Conservation (phyloP, 352 stramenopile genomes). For the Phytophthora hibernalis region DNA sequence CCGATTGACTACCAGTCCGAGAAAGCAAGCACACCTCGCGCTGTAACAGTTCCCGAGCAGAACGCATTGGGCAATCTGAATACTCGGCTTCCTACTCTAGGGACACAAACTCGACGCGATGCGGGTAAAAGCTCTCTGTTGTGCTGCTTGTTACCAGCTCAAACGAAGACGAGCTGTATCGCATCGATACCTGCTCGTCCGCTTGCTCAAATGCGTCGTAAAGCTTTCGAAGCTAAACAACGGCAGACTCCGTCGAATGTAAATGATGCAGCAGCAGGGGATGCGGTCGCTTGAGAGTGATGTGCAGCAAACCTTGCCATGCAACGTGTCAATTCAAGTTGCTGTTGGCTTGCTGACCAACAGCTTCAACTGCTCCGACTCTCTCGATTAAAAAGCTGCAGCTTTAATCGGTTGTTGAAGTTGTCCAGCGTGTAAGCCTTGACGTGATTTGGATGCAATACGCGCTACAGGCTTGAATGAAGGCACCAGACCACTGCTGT, state of each 20-base stretch:
- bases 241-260: conserved; percentile 3
- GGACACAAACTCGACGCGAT: neutral
- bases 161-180: conserved; percentile 13
- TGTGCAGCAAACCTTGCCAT: conserved; percentile 21
- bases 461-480: too few species aligned
- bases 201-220: neutral
- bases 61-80: neutral
- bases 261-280: neutral
- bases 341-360: conserved; percentile 17
- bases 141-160: conserved; percentile 41
- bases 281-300: conserved; percentile 9
- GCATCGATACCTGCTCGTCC: neutral
- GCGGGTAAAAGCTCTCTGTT: conserved; percentile 14
- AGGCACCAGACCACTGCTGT: too few species aligned
- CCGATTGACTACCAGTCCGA: conserved; percentile 1
- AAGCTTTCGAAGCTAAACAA: conserved; percentile 5
- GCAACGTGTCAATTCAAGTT: conserved; percentile 28
- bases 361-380: conserved; percentile 38
- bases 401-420: conserved; percentile 16
- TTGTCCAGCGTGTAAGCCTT: neutral
- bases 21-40: conserved; percentile 11
- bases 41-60: neutral
- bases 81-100: conserved; percentile 6
- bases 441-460: too few species aligned
- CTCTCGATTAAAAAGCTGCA: conserved; percentile 41